phyloP scores from a whole-genome alignment of 1,284 basidiomycete species.

The Phellopilus nigrolimitatus region DNA sequence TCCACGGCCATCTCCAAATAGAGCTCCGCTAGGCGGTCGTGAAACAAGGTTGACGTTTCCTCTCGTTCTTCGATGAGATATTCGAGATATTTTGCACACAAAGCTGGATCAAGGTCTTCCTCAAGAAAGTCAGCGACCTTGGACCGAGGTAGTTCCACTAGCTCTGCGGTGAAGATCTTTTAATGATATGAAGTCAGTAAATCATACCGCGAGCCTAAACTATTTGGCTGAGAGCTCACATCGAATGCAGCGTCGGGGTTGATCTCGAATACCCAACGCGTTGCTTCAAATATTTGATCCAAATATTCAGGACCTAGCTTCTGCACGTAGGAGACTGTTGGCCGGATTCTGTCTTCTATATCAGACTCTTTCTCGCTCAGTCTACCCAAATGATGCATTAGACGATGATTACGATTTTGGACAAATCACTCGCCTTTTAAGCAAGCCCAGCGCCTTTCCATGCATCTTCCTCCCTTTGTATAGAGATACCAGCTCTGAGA shows the following conservation, averaged over 20 bases:
- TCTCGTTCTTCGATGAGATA: slow-evolving; percentile 73
- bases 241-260: slow-evolving; percentile 73
- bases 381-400: slow-evolving; percentile 37
- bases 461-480: slow-evolving; percentile 98
- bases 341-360: slow-evolving; percentile 71
- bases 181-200: not conserved
- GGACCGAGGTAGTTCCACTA: slow-evolving; percentile 79
- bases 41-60: slow-evolving; percentile 67
- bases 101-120: slow-evolving; percentile 48
- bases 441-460: slow-evolving; percentile 75
- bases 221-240: slow-evolving; percentile 46
- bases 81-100: slow-evolving; percentile 83
- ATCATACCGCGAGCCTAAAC: too few relatives aligned
- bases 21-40: slow-evolving; percentile 84
- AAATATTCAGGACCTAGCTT: slow-evolving; percentile 82
- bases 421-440: slow-evolving; percentile 62
- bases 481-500: slow-evolving; percentile 83
- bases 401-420: slow-evolving; percentile 5
- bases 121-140: slow-evolving; percentile 78
- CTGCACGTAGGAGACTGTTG: slow-evolving; percentile 88
- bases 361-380: slow-evolving; percentile 78
- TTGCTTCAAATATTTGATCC: slow-evolving; percentile 72
- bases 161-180: slow-evolving; percentile 94
- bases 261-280: slow-evolving; percentile 81
- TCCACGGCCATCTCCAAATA: slow-evolving; percentile 67